A percentile compares a stretch with the other conserved stretches of the same genome.
These are phyloP conservation scores for Aspergillus sp. DNA, from an alignment of 2,329 filamentous ascomycete species.

Conservation along the genomic window DNA sequence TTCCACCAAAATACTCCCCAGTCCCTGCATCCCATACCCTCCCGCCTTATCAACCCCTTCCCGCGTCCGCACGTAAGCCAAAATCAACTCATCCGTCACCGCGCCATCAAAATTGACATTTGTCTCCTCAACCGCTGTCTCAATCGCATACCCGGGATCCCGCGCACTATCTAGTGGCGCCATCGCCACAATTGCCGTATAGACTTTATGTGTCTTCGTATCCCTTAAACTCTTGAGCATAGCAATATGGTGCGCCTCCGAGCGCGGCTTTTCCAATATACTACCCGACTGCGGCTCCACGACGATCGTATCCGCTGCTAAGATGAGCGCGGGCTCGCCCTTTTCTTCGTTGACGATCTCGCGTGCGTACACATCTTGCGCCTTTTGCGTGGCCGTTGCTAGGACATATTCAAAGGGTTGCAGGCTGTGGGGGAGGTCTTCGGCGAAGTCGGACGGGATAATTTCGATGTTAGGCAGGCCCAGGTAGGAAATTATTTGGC, in stretches of 20 bases:
- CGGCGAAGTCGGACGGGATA: conserved; percentile 76
- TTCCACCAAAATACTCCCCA: conserved; percentile 83
- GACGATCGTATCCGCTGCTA: conserved; percentile 89
- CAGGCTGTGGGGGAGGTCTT: conserved; percentile 79
- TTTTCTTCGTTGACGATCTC: conserved; percentile 56
- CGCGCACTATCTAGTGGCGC: conserved; percentile 76
- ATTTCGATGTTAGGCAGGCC: conserved; percentile 82
- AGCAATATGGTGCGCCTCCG: conserved; percentile 73
- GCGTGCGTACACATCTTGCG: conserved; percentile 67
- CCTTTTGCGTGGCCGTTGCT: conserved; percentile 81
- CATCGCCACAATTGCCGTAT: conserved; percentile 82
- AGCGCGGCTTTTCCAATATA: conserved; percentile 88
- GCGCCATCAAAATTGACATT: conserved; percentile 78
- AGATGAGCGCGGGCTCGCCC: conserved; percentile 78
- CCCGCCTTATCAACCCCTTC: conserved; percentile 97
- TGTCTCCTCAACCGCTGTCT: conserved; percentile 84
- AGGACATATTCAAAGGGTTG: conserved; percentile 89
- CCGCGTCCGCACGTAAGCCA: conserved; percentile 67
- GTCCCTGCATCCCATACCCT: conserved; percentile 89
- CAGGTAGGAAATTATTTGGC: conserved; percentile 74
- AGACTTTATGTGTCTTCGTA: conserved; percentile 73
- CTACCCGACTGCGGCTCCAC: conserved; percentile 67
- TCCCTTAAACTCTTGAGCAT: conserved; percentile 85
- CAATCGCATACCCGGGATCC: conserved; percentile 81
- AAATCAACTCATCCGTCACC: conserved; percentile 77